Conservation (phyloP, 768 basidiomycete species). For the Lanmaoa pseudosensibilis region DNA sequence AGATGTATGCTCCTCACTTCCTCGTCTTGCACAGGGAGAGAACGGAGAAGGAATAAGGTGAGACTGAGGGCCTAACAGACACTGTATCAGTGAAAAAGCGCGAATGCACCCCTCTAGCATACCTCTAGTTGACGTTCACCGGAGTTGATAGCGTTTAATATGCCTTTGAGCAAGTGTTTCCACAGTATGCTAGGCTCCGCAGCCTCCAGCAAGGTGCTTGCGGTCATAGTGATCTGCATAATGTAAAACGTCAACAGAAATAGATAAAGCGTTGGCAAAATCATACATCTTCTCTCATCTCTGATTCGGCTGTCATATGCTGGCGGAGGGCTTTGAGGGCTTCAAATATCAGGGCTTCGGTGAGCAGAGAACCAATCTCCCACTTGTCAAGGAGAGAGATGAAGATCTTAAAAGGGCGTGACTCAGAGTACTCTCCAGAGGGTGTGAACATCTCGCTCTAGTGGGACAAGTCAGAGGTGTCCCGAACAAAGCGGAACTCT, state of each 20-base stretch:
- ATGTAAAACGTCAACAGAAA: background rate
- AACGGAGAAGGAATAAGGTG: slow-evolving; percentile 67
- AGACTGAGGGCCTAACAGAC: slow-evolving; percentile 60
- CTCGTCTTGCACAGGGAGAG: slow-evolving; percentile 81
- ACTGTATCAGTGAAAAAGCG: slow-evolving; percentile 4
- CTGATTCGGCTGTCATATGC: slow-evolving; percentile 51
- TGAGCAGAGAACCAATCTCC: slow-evolving; percentile 86
- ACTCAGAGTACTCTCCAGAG: slow-evolving; percentile 70
- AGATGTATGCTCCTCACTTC: slow-evolving; percentile 80
- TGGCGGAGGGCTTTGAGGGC: slow-evolving; percentile 71
- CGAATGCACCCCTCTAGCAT: slow-evolving; percentile 8
- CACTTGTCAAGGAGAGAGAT: slow-evolving; percentile 94
- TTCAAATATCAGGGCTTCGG: slow-evolving; percentile 76
- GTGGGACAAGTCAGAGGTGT: slow-evolving; percentile 13
- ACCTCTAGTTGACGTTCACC: slow-evolving; percentile 51
- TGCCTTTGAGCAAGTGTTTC: slow-evolving; percentile 64
- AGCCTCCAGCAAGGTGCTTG: slow-evolving; percentile 88
- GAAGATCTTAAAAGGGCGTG: slow-evolving; percentile 93
- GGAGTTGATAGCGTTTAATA: slow-evolving; percentile 55
- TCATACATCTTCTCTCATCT: slow-evolving; percentile 62
- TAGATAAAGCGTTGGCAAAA: background rate
- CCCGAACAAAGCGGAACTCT: slow-evolving; percentile 4
- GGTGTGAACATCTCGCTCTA: slow-evolving; percentile 78
- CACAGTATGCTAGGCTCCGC: slow-evolving; percentile 87
- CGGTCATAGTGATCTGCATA: slow-evolving; percentile 71